Evolutionary conservation across 768 basidiomycete genomes (phyloP), one percentile per base, ranked within the genome.

Genomic region (Mrakia gelida): DNA sequence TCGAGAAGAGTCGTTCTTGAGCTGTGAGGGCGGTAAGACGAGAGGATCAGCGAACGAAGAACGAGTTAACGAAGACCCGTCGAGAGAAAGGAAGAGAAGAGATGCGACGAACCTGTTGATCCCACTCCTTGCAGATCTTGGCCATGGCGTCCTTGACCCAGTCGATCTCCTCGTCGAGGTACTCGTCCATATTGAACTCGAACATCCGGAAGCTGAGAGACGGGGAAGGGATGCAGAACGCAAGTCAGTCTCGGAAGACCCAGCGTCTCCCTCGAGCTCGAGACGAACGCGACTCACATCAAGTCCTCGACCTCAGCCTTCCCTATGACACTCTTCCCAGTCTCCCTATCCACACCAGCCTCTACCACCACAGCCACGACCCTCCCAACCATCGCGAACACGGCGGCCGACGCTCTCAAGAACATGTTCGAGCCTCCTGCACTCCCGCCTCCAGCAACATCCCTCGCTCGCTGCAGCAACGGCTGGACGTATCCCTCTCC

Each of bases 171-270:
- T 98, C 94, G 79, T 94, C 92, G 3, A 98, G 90, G 81, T 98
- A 98, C 82, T 98, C 95, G 82, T 97, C 95, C 93, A 98, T 97
- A 83, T 95, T 92, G 15, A 88, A 86, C 84, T 98, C 95, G 81
- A 98, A 98, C 94, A 98, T 97, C 67, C 88, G 89, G 83, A 93
- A 96, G 18, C 94, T 95, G 81, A 32, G 23, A 21, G n/a, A 43
- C 59, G 15, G 2, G 56, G 30, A 43, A 56, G 49, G 23, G 5
- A 63, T 10, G 30, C n/a, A 26, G 28, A 10, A 21, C 18, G 38
- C 18, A 13, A 41, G 65, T 67, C 65, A 67, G 65, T 67, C 65
- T 13, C 26, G 30, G 15, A 2, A 13, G 28, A 63, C 62, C 15
- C 2, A 9, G 28, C 6, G 7, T 10, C 13, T n/a, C 65, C 15